phyloP scores from a whole-genome alignment of 1,284 basidiomycete species.

The Takashimella koratensis region DNA sequence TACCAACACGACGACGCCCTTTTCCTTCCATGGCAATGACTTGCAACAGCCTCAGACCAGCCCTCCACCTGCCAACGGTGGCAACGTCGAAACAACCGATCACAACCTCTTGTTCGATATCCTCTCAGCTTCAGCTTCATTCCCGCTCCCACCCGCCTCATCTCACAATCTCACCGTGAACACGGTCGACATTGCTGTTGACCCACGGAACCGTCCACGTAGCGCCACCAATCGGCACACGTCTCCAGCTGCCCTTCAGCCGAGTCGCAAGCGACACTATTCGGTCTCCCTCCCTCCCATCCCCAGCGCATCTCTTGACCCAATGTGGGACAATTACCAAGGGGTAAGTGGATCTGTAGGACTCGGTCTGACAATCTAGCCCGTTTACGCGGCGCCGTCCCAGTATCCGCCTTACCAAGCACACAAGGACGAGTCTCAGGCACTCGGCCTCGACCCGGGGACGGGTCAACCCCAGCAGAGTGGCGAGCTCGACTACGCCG shows the following conservation, averaged over 20 bases:
- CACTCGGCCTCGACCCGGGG: conserved; percentile 4
- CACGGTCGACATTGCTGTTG: background rate
- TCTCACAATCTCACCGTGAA: background rate
- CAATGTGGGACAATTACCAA: conserved; percentile 19
- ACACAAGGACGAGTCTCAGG: conserved; percentile 1
- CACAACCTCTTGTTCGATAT: background rate
- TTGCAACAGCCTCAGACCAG: background rate
- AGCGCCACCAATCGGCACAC: conserved; percentile 7
- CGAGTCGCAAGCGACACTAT: conserved; percentile 1
- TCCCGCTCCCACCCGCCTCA: background rate
- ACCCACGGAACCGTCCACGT: conserved; percentile 1
- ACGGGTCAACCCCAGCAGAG: conserved; percentile 2
- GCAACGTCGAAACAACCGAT: background rate
- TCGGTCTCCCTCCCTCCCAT: conserved; percentile 19
- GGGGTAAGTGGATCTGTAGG: conserved; percentile 9
- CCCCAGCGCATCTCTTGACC: conserved; percentile 13
- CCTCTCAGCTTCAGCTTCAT: background rate
- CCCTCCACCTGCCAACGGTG: background rate
- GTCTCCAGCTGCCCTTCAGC: conserved; percentile 1
- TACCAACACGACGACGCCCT: background rate
- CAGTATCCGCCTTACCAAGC: conserved; percentile 8
- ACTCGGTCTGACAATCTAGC: background rate
- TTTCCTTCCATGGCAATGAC: background rate
- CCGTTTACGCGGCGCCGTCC: background rate
- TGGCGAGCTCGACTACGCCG: conserved; percentile 3